A percentile compares a stretch with the other conserved stretches of the same genome.
Evolutionary conservation across 371 early-diverging fungal species (phyloP).

Genomic region (Mortierella sp.): DNA sequence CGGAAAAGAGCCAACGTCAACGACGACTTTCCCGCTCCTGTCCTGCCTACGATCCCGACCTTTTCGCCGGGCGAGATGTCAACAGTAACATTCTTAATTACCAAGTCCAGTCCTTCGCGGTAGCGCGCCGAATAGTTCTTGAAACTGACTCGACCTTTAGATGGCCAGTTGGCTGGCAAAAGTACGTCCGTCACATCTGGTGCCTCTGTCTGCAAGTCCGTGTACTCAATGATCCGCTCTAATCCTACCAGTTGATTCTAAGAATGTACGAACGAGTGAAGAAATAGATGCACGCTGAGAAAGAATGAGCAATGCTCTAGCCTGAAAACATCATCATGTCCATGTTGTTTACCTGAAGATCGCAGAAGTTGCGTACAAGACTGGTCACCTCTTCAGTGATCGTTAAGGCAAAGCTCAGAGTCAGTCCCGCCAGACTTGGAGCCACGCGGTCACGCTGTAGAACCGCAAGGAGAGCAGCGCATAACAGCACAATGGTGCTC

Average conservation of each 20-base stretch:
- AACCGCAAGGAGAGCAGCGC: constrained; percentile 50
- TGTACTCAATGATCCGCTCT: constrained; percentile 64
- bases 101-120: constrained; percentile 72
- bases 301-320: too few species aligned
- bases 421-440: constrained; percentile 75
- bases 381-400: constrained; percentile 85
- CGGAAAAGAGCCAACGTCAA: constrained; percentile 91
- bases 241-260: constrained; percentile 42
- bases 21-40: constrained; percentile 93
- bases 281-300: too few species aligned
- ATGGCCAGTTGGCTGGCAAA: constrained; percentile 77
- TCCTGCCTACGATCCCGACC: constrained; percentile 90
- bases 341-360: constrained; percentile 61
- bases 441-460: constrained; percentile 22
- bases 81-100: constrained; percentile 70
- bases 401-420: constrained; percentile 83
- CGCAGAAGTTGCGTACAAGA: constrained; percentile 77
- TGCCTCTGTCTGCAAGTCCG: constrained; percentile 84
- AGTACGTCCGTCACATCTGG: constrained; percentile 75
- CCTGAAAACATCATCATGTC: too few species aligned
- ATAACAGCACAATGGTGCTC: constrained; percentile 69
- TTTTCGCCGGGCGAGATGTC: constrained; percentile 77
- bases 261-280: too few species aligned
- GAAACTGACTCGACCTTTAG: constrained; percentile 74
- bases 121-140: constrained; percentile 72